Conservation (phyloP, 768 basidiomycete genomes). For the Macrolepiota fuliginosa region DNA sequence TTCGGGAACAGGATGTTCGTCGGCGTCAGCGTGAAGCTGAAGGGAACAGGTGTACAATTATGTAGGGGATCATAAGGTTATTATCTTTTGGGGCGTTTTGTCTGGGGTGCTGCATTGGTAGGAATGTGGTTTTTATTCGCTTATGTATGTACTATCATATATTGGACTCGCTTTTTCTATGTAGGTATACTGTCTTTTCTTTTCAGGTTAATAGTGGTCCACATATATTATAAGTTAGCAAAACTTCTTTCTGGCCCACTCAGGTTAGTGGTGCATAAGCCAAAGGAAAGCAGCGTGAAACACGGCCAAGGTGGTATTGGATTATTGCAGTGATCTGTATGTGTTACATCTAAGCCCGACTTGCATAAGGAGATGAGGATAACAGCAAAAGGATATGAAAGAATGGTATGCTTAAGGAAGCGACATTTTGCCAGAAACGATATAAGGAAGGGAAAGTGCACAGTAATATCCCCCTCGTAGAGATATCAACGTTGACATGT, state of each 20-base stretch:
- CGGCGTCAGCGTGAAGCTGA: neutral
- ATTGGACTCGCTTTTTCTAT: too few relatives aligned
- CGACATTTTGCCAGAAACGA: neutral
- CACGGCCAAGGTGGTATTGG: neutral
- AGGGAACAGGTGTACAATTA: constrained; percentile 6
- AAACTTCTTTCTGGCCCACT: too few relatives aligned
- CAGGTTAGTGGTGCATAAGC: too few relatives aligned
- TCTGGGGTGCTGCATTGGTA: neutral
- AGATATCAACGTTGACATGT: neutral
- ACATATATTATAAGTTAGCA: too few relatives aligned
- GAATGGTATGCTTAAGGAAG: neutral
- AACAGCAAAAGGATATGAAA: neutral
- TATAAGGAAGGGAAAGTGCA: neutral
- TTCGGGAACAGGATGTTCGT: neutral
- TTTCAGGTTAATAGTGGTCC: too few relatives aligned
- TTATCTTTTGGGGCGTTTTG: neutral
- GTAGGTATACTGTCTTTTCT: too few relatives aligned
- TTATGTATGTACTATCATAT: too few relatives aligned
- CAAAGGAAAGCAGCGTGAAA: neutral
- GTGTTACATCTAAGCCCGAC: neutral
- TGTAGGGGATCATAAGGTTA: neutral
- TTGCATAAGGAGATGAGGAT: neutral
- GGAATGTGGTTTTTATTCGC: neutral
- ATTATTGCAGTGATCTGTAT: neutral
- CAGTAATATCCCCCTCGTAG: neutral